Conservation (phyloP, 2,329 filamentous ascomycete genomes). For the Orbilia blumenaviensis region DNA sequence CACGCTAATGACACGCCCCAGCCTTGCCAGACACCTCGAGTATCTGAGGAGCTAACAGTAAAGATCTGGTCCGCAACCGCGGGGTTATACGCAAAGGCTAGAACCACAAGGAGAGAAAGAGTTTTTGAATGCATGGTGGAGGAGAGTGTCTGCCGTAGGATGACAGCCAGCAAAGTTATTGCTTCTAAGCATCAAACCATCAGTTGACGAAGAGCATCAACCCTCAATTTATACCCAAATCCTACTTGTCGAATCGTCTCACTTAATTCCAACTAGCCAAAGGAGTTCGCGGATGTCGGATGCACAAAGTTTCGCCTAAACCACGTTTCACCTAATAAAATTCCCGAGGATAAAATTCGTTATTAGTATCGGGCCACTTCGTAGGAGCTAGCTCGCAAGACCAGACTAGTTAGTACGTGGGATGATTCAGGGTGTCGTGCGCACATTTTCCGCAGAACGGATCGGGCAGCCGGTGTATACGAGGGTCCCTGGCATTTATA, state of each 20-base stretch:
- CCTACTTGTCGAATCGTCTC: too few relatives aligned
- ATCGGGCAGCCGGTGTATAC: background rate
- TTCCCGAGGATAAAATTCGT: background rate
- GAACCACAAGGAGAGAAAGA: background rate
- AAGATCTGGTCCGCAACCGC: slow-evolving; percentile 58
- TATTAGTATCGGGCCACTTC: background rate
- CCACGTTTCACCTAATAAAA: background rate
- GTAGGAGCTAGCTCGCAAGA: too few relatives aligned
- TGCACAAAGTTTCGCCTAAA: background rate
- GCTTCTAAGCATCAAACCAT: too few relatives aligned
- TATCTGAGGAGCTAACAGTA: slow-evolving; percentile 59
- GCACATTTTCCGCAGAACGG: background rate
- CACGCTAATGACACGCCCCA: slow-evolving; percentile 64
- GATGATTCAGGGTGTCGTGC: background rate
- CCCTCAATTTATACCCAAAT: too few relatives aligned
- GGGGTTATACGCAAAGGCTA: background rate
- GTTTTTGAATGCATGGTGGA: background rate
- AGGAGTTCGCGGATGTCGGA: too few relatives aligned
- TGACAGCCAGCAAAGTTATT: too few relatives aligned
- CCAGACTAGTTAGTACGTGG: too few relatives aligned
- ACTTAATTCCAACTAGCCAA: too few relatives aligned
- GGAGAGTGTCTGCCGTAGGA: background rate
- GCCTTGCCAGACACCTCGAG: slow-evolving; percentile 63
- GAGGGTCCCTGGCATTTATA: background rate
- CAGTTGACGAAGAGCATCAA: too few relatives aligned